Base-by-base conservation (phyloP, 176 grass and related monocot species). In the Urochloa ruziziensis region DNA sequence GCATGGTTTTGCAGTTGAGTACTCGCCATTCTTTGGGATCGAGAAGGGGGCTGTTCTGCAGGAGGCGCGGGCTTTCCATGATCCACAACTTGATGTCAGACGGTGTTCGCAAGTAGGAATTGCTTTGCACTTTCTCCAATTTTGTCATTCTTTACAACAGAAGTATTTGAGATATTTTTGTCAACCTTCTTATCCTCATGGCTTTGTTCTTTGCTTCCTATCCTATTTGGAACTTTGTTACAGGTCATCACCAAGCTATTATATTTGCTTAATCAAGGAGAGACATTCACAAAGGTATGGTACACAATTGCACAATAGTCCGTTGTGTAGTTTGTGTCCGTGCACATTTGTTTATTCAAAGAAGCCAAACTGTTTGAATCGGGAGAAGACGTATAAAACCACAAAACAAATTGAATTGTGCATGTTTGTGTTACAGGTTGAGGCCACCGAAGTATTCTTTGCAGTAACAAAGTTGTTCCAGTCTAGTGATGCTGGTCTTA, bases 211-310 rank as follows among this genome's bases (percentile, higher is more conserved):
- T 85, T 77, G 78, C 44, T 81, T 77, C n/a, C 51, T 82, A 28
- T 82, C 11, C 82, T 49, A 34, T 46, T 47, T 65, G 56, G 78
- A 51, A 78, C 67, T 58, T 87, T 83, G 56, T 87, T 73, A 24
- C 85, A 98, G 96, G 96, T 98, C 61, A 98, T 98, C 87, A 98
- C 91, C 71, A 98, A 98, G 79, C 80, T 98, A 59, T 80, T 98
- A 43, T 98, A 98, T 92, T 85, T 95, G 75, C 93, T 98, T 69
- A 98, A 98, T 84, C 96, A 98, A 95, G 96, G 96, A 81, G 96
- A 98, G 62, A 94, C 87, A 72, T 95, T 98, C 67, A 98, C 93
- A 0, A 92, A 91, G 93, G 96, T 98, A 80, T 37, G 64, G n/a
- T 53, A 49, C 46, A 33, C 10, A 35, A 60, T 40, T 67, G 25